Base-by-base conservation (phyloP, 1,284 basidiomycete species). In the Papiliotrema flavescens region DNA sequence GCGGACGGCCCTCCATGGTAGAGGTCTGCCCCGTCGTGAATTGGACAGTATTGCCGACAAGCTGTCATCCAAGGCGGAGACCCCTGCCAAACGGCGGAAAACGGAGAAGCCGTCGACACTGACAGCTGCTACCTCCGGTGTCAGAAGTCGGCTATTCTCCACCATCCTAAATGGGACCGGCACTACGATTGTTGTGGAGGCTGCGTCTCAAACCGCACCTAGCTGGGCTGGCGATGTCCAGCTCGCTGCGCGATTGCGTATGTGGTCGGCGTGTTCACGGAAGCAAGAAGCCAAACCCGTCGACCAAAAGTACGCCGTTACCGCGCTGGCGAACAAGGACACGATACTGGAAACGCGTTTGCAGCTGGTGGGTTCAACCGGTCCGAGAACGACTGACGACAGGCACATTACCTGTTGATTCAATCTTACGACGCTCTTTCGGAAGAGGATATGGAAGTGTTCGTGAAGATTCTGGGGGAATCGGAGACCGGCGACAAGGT, bases 191-290 rank as follows among this genome's bases (percentile, higher is more conserved):
- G 5, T 32, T 32, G 28, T 32, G 28, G 28, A 32, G 28, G 6
- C 28, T 5, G 11, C 28, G 5, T 32, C 28, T 32, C 28, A 32
- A 5, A 11, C 28, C 28, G 28, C 28, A 11, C 20, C 32, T 15
- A 32, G 42, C 22, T 52, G 51, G 51, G 22, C 24, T 6, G 43
- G 42, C 8, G 43, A 52, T 37, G n/a, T 52, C 26, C 20, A 46
- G 15, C 24, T 52, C 20, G 51, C 51, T 14, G 24, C 51, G 13
- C 17, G 44, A 14, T 46, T 52, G 51, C 40, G 51, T 8, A 7
- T 52, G 5, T 26, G n/a, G 22, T 17, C 15, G 15, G 23, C 43
- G 26, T 23, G 6, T 9, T 9, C 15, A 19, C 23, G 8, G 22
- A 9, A 6, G 19, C 43, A 45, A 28, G 43, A 45, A 7, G 19